Evolutionary conservation across 805 yeast genomes (phyloP), one percentile per base, ranked within the genome.

Genomic region (Cyberlindnera maclurae): DNA sequence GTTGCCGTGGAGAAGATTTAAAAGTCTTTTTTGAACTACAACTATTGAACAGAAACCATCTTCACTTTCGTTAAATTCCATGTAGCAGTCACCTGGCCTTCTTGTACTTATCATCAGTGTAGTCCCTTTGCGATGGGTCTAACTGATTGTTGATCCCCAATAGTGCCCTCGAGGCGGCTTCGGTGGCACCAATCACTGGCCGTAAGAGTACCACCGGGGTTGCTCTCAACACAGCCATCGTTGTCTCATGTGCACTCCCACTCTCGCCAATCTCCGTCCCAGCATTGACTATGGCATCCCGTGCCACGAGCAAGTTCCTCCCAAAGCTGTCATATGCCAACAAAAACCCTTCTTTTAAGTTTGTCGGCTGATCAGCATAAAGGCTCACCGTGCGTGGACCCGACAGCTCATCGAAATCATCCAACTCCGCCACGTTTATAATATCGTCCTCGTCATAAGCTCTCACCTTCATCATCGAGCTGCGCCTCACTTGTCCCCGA

Each of bases 101-200:
- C 34, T 75, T 76, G 54, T 84, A 84, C 58, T 83, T 83, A 45
- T 84, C 94, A 38, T 72, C 71, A 4, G 79, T 66, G 41, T 75
- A 77, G 30, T 63, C 56, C 37, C 73, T 67, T 44, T 79, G 76
- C 16, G 68, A 67, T 2, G 88, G 81, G 55, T 86, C 90, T 26
- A 89, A 62, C 44, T 81, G 82, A 55, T 87, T 88, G 30, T 87
- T 78, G 7, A 89, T 69, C 1, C 97, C 97, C 63, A 86, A 71
- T 36, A 89, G 65, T 1, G 95, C 73, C 52, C 79, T 83, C 5
- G 90, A 81, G 6, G 89, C 69, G 0, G 95, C 95, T 56, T 87
- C 96, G 0, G 96, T 83, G 0, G 95, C 87, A 2, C 97, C 97
- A 50, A 89, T 87, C 44, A 87, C 71, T 2, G 97, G 96, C 31